A percentile compares a stretch with the other conserved stretches of the same genome.
phyloP scores from a whole-genome alignment of 768 basidiomycete genomes.

The Coprinopsis cinerea region DNA sequence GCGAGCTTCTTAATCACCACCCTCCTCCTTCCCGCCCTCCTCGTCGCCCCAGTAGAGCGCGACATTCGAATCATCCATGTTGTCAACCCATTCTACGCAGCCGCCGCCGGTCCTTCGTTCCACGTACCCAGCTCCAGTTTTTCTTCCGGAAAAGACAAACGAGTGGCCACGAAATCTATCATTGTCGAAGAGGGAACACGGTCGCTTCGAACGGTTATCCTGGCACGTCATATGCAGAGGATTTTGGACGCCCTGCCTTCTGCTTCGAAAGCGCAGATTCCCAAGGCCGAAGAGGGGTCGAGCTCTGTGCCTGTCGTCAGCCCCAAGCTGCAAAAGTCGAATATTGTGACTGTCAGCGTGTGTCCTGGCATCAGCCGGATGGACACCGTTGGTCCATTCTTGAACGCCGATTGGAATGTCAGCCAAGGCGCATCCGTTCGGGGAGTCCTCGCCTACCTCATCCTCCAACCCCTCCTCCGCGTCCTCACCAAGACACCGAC shows the following conservation, averaged over 20 bases:
- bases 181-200: conserved; percentile 60
- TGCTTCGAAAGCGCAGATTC: conserved; percentile 40
- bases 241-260: conserved; percentile 74
- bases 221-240: conserved; percentile 78
- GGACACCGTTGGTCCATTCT: conserved; percentile 56
- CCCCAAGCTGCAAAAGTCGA: conserved; percentile 47
- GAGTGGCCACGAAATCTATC: conserved; percentile 28
- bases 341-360: conserved; percentile 69
- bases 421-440: not conserved
- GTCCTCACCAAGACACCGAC: conserved; percentile 64
- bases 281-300: conserved; percentile 33
- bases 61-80: conserved; percentile 87
- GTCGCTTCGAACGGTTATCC: conserved; percentile 53
- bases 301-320: conserved; percentile 32
- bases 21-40: conserved; percentile 69
- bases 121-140: conserved; percentile 16
- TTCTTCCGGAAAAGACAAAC: not conserved
- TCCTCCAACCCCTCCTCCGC: conserved; percentile 60
- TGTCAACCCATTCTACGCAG: conserved; percentile 87
- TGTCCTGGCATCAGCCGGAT: conserved; percentile 72
- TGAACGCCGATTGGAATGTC: conserved; percentile 40
- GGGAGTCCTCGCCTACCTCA: conserved; percentile 23
- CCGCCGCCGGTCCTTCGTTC: conserved; percentile 44
- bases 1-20: conserved; percentile 78
- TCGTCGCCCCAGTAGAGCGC: conserved; percentile 80